Evolutionary conservation across 2,329 filamentous ascomycete species (phyloP).

Genomic region (Fonsecaea erecta): DNA sequence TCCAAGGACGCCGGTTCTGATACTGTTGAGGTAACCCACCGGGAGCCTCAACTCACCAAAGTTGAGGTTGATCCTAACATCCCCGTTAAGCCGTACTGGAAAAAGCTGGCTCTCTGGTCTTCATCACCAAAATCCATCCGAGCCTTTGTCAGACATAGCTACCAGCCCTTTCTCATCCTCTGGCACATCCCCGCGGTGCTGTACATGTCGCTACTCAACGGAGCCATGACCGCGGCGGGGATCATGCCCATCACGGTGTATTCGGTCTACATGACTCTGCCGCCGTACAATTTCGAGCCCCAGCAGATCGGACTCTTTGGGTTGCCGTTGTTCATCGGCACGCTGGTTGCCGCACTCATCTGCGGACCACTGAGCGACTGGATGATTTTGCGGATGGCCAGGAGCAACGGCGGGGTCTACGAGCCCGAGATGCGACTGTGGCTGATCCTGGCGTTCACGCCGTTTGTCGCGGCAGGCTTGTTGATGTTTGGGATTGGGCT

Average conservation of each 20-base stretch:
- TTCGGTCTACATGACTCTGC: slow-evolving; percentile 45
- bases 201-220: slow-evolving; percentile 49
- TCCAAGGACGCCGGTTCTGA: slow-evolving; percentile 14
- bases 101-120: slow-evolving; percentile 47
- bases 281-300: slow-evolving; percentile 42
- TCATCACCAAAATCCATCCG: slow-evolving; percentile 11
- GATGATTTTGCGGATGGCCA: slow-evolving; percentile 48
- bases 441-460: slow-evolving; percentile 25
- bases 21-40: slow-evolving; percentile 25
- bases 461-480: slow-evolving; percentile 43
- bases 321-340: slow-evolving; percentile 46
- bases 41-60: not conserved
- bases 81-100: slow-evolving; percentile 49
- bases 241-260: slow-evolving; percentile 57
- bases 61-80: slow-evolving; percentile 35
- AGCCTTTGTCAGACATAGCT: slow-evolving; percentile 37
- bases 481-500: slow-evolving; percentile 49
- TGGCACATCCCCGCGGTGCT: slow-evolving; percentile 42
- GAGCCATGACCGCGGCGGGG: slow-evolving; percentile 44
- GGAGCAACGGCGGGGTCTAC: slow-evolving; percentile 53
- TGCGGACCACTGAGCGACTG: slow-evolving; percentile 49
- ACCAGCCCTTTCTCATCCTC: slow-evolving; percentile 31
- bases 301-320: slow-evolving; percentile 43
- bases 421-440: slow-evolving; percentile 57
- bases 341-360: slow-evolving; percentile 46